Conservation (phyloP, 2,329 filamentous ascomycete species). For the Nigrospora osmanthi region DNA sequence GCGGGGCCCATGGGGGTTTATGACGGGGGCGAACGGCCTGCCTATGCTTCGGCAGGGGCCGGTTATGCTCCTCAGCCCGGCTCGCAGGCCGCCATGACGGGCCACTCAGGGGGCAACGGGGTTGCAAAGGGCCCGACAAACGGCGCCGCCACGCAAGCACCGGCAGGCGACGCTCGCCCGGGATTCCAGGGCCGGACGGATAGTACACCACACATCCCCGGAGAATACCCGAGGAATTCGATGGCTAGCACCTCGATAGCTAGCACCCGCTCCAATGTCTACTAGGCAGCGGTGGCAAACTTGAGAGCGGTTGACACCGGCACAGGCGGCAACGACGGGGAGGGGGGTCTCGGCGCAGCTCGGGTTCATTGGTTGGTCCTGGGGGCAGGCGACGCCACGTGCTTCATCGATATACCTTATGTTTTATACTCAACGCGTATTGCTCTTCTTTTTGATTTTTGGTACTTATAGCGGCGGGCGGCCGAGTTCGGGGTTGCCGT, state of each 20-base stretch:
- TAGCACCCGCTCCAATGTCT: too few species aligned
- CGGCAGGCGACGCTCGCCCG: slow-evolving; percentile 1
- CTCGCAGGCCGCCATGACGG: not conserved
- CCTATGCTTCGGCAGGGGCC: not conserved
- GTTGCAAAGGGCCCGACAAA: not conserved
- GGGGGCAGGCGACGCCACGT: too few species aligned
- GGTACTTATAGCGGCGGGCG: too few species aligned
- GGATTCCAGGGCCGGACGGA: slow-evolving; percentile 1
- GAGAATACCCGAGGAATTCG: slow-evolving; percentile 4
- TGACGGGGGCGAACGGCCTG: slow-evolving; percentile 9
- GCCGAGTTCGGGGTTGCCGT: too few species aligned
- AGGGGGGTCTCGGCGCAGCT: too few species aligned
- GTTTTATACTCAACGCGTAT: too few species aligned
- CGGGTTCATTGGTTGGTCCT: too few species aligned
- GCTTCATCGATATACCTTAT: too few species aligned
- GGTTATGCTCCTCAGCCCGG: not conserved
- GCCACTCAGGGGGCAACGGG: not conserved
- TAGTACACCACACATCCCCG: slow-evolving; percentile 7
- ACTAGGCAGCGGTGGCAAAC: too few species aligned
- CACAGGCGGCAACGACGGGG: too few species aligned
- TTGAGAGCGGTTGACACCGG: too few species aligned
- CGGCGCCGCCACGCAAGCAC: not conserved
- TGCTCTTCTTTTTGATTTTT: too few species aligned
- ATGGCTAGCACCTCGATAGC: not conserved
- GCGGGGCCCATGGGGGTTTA: slow-evolving; percentile 4